Conservation (phyloP, 176 grass and related monocot species). For the Triticum monococcum region DNA sequence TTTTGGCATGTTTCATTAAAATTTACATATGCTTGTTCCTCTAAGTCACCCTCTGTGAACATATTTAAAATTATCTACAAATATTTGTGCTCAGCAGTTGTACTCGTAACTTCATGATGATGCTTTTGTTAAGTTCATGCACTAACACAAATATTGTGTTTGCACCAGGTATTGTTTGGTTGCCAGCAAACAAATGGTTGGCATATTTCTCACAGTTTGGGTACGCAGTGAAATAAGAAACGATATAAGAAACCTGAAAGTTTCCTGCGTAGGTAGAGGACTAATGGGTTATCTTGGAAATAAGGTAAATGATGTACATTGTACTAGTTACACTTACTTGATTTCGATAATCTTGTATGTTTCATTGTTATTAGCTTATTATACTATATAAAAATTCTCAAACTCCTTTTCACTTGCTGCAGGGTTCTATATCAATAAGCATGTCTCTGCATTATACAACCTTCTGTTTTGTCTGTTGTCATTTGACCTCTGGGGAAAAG, state of each 20-base stretch:
- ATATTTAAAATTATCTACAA: not conserved
- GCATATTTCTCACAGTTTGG: conserved; percentile 96
- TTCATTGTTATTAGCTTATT: not conserved
- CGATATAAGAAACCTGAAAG: conserved; percentile 91
- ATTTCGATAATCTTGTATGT: not conserved
- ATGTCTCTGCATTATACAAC: conserved; percentile 88
- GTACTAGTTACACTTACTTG: not conserved
- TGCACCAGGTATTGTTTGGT: conserved; percentile 84
- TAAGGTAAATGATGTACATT: conserved; percentile 50
- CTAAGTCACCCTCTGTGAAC: not conserved
- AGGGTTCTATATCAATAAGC: conserved; percentile 99
- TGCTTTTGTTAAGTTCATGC: conserved; percentile 9
- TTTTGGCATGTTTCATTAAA: not conserved
- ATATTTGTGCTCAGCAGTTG: not conserved
- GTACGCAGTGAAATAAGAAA: conserved; percentile 78
- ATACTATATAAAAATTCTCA: not conserved
- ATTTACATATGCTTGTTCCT: not conserved
- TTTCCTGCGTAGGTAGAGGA: conserved; percentile 93
- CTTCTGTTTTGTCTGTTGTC: conserved; percentile 94
- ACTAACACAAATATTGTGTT: conserved; percentile 15
- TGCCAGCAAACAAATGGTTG: conserved; percentile 97
- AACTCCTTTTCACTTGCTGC: conserved; percentile 19
- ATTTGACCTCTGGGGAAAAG: conserved; percentile 93
- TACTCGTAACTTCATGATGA: not conserved
- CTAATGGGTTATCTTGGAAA: conserved; percentile 99